Base-by-base conservation (phyloP, 2,329 filamentous ascomycete genomes). In the Venturia effusa region DNA sequence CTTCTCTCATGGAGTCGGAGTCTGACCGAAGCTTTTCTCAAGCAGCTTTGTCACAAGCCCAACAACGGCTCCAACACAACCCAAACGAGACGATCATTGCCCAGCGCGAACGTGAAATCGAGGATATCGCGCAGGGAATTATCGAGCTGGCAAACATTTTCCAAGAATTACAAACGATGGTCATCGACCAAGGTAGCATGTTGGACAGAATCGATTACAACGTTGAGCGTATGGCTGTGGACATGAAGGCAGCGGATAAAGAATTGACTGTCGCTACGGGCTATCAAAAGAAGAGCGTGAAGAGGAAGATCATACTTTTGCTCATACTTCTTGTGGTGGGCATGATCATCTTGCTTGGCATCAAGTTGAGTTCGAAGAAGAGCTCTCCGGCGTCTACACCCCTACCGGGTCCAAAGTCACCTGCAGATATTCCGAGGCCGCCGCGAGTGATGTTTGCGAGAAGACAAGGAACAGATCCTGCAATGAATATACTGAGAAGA, bases 91-190 rank as follows among this genome's bases (percentile, higher is more conserved):
- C 87, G 2, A 85, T 85, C 43, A 97, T 99, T 69, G 84, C 88
- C 66, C 94, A 97, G 74, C 89, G 94, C 67, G 94, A 99, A 76
- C 87, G 89, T 48, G 94, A 97, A 75, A 99, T 99, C 70, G 95
- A 96, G 72, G 92, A 97, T 70, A 99, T 99, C 67, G 94, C 94
- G 1, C 92, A 97, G 73, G 93, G 94, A 65, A 97, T 99, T 75
- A 97, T 99, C 71, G 93, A 97, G 73, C 80, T 99, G 8, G 90
- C 93, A 4, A 94, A 97, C 74, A 90, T 99, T 61, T 99, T 99
- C 79, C 90, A 95, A 67, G 94, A 99, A 71, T 80, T 99, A 37
- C 94, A 99, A 76, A 88, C 83, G 59, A 97, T 99, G 92, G 91
- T 81, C 65, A 81, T 81, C 55, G 79, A 81, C 66, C 79, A 81